These are phyloP conservation scores for Fusarium sp. DNA, from an alignment of 2,329 filamentous ascomycete species.

Conservation along the genomic window DNA sequence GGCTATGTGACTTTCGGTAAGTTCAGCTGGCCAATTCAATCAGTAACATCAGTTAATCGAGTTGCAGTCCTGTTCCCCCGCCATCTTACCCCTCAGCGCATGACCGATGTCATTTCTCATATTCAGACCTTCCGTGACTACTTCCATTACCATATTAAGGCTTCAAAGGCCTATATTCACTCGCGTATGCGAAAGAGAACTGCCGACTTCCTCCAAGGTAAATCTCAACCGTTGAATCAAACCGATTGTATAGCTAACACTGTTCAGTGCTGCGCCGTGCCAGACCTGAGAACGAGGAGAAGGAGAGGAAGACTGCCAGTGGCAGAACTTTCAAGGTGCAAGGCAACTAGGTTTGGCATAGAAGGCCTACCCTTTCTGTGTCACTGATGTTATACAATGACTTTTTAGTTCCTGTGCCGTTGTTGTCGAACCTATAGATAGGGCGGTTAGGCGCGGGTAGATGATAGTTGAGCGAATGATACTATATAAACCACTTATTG, in stretches of 20 bases:
- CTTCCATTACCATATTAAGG: slow-evolving; percentile 99
- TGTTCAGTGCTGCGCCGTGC: slow-evolving; percentile 89
- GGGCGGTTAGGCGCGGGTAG: slow-evolving; percentile 18
- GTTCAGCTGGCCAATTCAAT: background rate
- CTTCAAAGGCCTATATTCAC: slow-evolving; percentile 99
- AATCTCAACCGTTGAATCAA: slow-evolving; percentile 44
- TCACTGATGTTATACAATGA: slow-evolving; percentile 22
- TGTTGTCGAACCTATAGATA: slow-evolving; percentile 18
- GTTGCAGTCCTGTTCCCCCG: slow-evolving; percentile 88
- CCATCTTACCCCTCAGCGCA: slow-evolving; percentile 89
- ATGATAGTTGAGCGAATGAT: slow-evolving; percentile 45
- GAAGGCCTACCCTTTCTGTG: slow-evolving; percentile 7
- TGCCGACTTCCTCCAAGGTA: slow-evolving; percentile 97
- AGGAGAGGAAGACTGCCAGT: slow-evolving; percentile 97
- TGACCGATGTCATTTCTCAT: slow-evolving; percentile 96
- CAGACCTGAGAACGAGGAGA: slow-evolving; percentile 94
- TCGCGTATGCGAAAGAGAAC: slow-evolving; percentile 97
- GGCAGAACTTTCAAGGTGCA: slow-evolving; percentile 86
- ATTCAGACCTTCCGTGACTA: slow-evolving; percentile 99
- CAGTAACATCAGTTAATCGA: slow-evolving; percentile 35
- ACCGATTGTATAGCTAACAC: slow-evolving; percentile 44
- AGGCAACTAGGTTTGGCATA: slow-evolving; percentile 46
- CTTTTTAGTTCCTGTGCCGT: background rate
- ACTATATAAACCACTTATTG: slow-evolving; percentile 35
- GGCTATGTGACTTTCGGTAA: slow-evolving; percentile 98